Evolutionary conservation across 1,284 basidiomycete genomes (phyloP).

Genomic region (Pyrrhoderma noxium): DNA sequence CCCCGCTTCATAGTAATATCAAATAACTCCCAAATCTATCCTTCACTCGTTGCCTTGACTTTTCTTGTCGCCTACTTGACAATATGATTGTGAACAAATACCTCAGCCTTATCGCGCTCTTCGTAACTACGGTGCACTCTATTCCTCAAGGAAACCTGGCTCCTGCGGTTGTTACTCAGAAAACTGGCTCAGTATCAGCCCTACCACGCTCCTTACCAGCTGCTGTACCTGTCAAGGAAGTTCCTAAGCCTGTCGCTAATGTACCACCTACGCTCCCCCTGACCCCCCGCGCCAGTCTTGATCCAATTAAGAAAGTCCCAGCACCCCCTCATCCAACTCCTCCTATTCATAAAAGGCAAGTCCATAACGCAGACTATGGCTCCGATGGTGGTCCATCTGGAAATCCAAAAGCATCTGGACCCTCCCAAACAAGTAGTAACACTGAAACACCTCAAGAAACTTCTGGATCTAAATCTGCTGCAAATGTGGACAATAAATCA

Average conservation of each 20-base stretch:
- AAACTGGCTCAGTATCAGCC: too few relatives aligned
- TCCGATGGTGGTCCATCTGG: conserved; percentile 9
- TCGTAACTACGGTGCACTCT: conserved; percentile 6
- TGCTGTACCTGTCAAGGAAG: too few relatives aligned
- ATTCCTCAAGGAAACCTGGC: conserved; percentile 6
- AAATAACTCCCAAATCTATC: too few relatives aligned
- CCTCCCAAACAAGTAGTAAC: background rate
- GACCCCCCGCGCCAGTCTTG: too few relatives aligned
- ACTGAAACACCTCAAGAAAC: background rate
- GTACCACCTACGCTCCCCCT: too few relatives aligned
- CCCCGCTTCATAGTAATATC: too few relatives aligned
- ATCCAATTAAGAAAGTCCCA: too few relatives aligned
- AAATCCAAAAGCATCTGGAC: conserved; percentile 1
- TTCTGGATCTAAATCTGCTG: background rate
- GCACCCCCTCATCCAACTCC: too few relatives aligned
- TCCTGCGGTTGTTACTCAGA: background rate
- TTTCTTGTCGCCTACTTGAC: too few relatives aligned
- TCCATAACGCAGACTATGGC: conserved; percentile 16
- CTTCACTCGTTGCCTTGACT: too few relatives aligned
- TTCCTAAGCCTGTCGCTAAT: too few relatives aligned
- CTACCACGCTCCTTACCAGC: too few relatives aligned
- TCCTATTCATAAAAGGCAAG: conserved; percentile 1
- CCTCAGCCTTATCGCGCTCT: conserved; percentile 1
- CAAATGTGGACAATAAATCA: background rate
- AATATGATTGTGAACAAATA: conserved; percentile 8